Evolutionary conservation across 371 early-diverging fungal species (phyloP).

Genomic region (Syncephalastrum racemosum): DNA sequence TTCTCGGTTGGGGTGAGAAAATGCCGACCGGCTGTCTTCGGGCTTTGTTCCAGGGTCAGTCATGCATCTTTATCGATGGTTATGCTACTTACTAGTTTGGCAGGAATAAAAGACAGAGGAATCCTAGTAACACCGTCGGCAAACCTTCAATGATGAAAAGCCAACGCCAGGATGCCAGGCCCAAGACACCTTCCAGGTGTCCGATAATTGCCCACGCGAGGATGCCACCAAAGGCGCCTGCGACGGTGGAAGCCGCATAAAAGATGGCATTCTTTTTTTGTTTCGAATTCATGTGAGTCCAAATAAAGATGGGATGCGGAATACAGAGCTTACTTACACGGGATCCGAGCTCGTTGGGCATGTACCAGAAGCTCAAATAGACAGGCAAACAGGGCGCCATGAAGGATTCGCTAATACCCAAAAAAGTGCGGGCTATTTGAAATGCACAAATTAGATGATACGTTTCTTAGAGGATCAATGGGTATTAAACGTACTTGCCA

Average conservation of each 20-base stretch:
- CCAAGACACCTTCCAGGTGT: slow-evolving; percentile 10
- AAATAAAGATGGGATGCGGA: too few species aligned
- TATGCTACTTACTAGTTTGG: slow-evolving; percentile 16
- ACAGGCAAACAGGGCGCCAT: slow-evolving; percentile 11
- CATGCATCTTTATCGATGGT: not conserved
- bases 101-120: slow-evolving; percentile 17
- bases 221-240: slow-evolving; percentile 27
- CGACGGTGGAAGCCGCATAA: slow-evolving; percentile 21
- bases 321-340: slow-evolving; percentile 4
- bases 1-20: slow-evolving; percentile 17
- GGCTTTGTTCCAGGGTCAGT: slow-evolving; percentile 4
- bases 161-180: slow-evolving; percentile 25
- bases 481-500: too few species aligned
- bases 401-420: slow-evolving; percentile 13
- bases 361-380: slow-evolving; percentile 17
- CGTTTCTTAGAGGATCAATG: too few species aligned
- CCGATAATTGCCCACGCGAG: slow-evolving; percentile 17
- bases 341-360: slow-evolving; percentile 12
- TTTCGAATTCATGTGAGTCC: not conserved
- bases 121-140: slow-evolving; percentile 38
- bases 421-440: slow-evolving; percentile 10
- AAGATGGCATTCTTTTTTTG: slow-evolving; percentile 14
- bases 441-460: not conserved
- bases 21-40: slow-evolving; percentile 5
- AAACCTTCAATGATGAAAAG: slow-evolving; percentile 48